Conservation (phyloP, 2,329 filamentous ascomycete species). For the Fusarium floridanum region DNA sequence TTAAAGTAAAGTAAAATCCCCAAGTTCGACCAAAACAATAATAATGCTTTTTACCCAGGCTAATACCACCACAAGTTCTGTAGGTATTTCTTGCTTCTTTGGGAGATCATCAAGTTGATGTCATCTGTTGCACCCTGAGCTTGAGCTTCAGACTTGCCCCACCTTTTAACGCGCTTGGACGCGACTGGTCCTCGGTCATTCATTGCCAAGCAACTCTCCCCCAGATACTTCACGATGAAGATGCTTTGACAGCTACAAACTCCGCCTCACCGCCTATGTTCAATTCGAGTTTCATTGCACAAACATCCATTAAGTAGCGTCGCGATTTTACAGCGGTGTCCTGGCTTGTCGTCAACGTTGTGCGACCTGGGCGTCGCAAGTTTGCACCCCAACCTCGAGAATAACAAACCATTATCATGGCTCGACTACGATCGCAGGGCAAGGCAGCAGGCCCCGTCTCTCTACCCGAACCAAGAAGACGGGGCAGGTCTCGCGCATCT, state of each 20-base stretch:
- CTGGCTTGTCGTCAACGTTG: not conserved
- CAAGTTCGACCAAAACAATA: not conserved
- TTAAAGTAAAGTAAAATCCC: not conserved
- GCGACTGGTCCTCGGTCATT: constrained; percentile 4
- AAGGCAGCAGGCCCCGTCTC: constrained; percentile 5
- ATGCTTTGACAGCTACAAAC: not conserved
- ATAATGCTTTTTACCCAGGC: not conserved
- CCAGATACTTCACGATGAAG: not conserved
- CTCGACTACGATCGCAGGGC: constrained; percentile 19
- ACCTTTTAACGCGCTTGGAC: constrained; percentile 13
- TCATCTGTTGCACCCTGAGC: constrained; percentile 17
- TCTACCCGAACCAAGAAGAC: not conserved
- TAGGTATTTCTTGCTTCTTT: not conserved
- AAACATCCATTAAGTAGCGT: not conserved
- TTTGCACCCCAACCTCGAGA: not conserved
- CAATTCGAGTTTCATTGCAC: not conserved
- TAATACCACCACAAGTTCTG: not conserved
- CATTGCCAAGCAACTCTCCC: constrained; percentile 3
- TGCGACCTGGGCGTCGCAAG: constrained; percentile 1
- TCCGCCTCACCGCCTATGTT: not conserved
- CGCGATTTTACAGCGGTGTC: constrained; percentile 1
- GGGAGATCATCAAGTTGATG: constrained; percentile 17
- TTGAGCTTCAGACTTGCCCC: constrained; percentile 26
- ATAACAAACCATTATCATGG: constrained; percentile 25
- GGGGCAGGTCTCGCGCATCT: constrained; percentile 10